Percentiles rank a stretch among this genome's conserved stretches.
Conservation (phyloP, 2,329 filamentous ascomycete species). For the Ophiobolus disseminans region DNA sequence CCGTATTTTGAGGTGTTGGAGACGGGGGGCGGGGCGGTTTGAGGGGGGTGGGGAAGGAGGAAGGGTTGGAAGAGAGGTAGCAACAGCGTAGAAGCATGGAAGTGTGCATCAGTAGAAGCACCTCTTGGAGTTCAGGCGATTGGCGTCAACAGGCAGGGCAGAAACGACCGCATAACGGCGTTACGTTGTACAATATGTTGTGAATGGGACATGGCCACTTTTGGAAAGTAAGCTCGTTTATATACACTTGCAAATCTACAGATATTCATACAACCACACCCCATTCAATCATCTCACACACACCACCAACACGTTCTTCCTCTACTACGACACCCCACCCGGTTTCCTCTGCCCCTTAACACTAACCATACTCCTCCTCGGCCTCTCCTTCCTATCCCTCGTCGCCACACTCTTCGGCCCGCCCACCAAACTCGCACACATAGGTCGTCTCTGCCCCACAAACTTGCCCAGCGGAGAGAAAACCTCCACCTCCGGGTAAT, state of each 20-base stretch:
- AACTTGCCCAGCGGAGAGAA: conserved; percentile 86
- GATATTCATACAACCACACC: background rate
- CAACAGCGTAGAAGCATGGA: background rate
- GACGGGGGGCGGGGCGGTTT: conserved; percentile 4
- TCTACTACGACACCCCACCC: background rate
- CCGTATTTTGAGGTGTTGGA: conserved; percentile 54
- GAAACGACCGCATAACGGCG: conserved; percentile 2
- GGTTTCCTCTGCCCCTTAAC: conserved; percentile 45
- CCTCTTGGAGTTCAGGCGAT: conserved; percentile 3
- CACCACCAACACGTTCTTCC: background rate
- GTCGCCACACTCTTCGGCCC: conserved; percentile 61
- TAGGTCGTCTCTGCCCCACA: conserved; percentile 69
- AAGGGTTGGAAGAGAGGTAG: background rate
- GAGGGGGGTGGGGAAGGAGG: background rate
- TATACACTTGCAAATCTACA: background rate
- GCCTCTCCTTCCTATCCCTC: conserved; percentile 62
- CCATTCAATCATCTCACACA: background rate
- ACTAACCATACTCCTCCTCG: conserved; percentile 72
- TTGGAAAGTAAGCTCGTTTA: background rate
- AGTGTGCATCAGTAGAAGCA: background rate
- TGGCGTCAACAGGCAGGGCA: conserved; percentile 1
- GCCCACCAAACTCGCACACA: conserved; percentile 72
- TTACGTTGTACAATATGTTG: conserved; percentile 6
- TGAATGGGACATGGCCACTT: background rate
- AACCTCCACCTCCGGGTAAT: conserved; percentile 78